phyloP scores from a whole-genome alignment of 108 stramenopile genomes.

The Skeletonema marinoi region DNA sequence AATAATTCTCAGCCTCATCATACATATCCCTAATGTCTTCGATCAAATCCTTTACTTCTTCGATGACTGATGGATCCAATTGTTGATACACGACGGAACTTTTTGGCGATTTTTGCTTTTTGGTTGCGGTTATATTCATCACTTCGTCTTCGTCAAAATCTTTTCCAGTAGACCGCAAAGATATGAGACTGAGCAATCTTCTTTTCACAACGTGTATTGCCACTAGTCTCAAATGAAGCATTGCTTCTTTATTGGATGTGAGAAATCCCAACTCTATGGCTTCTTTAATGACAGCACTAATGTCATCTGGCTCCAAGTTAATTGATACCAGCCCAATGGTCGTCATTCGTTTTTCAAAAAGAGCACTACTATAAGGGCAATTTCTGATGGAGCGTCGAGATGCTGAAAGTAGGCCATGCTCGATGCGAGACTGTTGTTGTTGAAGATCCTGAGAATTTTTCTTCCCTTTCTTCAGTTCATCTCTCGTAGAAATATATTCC shows the following conservation, averaged over 20 bases:
- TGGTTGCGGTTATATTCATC: slow-evolving; percentile 14
- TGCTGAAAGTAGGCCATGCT: slow-evolving; percentile 41
- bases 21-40: slow-evolving; percentile 82
- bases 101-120: slow-evolving; percentile 28
- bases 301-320: slow-evolving; percentile 74
- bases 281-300: slow-evolving; percentile 61
- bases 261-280: slow-evolving; percentile 71
- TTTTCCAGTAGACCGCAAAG: slow-evolving; percentile 29
- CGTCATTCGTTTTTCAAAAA: slow-evolving; percentile 58
- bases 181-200: slow-evolving; percentile 34
- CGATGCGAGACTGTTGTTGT: slow-evolving; percentile 17
- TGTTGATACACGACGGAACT: slow-evolving; percentile 15
- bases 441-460: background rate
- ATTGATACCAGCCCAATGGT: slow-evolving; percentile 41
- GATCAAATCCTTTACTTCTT: slow-evolving; percentile 75
- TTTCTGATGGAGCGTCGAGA: slow-evolving; percentile 78
- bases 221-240: slow-evolving; percentile 49
- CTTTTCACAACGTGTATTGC: slow-evolving; percentile 46
- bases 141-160: slow-evolving; percentile 50
- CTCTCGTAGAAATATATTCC: slow-evolving; percentile 25
- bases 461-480: slow-evolving; percentile 2
- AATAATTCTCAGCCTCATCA: slow-evolving; percentile 64
- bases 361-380: slow-evolving; percentile 73
- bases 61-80: slow-evolving; percentile 40
- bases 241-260: slow-evolving; percentile 24